Evolutionary conservation across 2,329 filamentous ascomycete genomes (phyloP), one percentile per base, ranked within the genome.

Genomic region (Talaromyces sp.): DNA sequence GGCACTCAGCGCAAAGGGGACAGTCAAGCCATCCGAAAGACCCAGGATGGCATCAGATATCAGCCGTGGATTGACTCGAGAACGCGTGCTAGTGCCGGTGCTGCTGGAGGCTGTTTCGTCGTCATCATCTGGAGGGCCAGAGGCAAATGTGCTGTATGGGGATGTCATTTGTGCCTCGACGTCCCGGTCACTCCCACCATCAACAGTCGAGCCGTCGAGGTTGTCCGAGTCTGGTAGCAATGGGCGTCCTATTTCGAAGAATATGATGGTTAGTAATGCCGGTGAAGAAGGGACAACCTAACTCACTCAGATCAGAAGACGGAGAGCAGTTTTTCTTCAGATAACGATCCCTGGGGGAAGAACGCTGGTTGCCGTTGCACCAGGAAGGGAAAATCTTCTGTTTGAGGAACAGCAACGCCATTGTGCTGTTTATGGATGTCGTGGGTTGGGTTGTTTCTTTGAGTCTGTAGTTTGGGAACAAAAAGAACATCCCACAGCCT

Each of bases 1-100:
- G 1, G 89, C 88, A 0, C 87, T 90, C 54, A 91, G 78, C 16
- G 89, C 89, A 65, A 91, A 91, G 2, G 89, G 89, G 0, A 91
- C 89, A 0, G 89, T 91, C 60, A 91, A 79, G 5, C 89, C 89
- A 69, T 91, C 89, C 1, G 88, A 85, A 69, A 91, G 87, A 52
- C 89, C 89, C 63, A 91, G 85, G 64, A 88, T 89, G 65, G 85
- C 79, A 72, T 89, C 85, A 58, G 81, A 80, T 52, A 83, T 73
- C 53, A 81, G 76, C 23, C 80, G 75, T 6, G 77, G 73, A 64
- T 78, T 76, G 61, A 78, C 70, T 31, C 75, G 73, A 14, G 69
- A 67, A 16, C 75, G 72, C 1, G 68, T 59, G 28, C 67, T 70
- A 61, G 63, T 67, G 55, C 67, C 68, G 27, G n/a, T 60, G 27